Base-by-base conservation (phyloP, 805 yeast genomes). In the Starmerella apis region DNA sequence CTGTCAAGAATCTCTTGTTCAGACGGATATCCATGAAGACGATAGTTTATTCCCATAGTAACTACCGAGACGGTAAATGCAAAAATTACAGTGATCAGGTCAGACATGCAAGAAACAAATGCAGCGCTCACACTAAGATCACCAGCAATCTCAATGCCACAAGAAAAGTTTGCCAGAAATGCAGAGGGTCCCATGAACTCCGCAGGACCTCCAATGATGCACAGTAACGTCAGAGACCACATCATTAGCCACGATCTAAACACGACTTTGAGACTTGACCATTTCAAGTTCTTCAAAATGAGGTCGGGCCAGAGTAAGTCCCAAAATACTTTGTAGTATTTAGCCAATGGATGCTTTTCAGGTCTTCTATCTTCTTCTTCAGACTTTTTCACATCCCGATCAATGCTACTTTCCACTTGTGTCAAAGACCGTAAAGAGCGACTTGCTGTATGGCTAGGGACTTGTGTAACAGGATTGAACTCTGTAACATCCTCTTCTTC, bases 181-280 rank as follows among this genome's bases (percentile, higher is more conserved):
- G 62, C 47, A 1, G 62, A 62, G 1, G 50, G 55, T 4, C 64
- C 65, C 54, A 61, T 55, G 57, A 63, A 63, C 14, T 43, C 38
- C 2, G 43, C 55, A 1, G 60, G 46, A 5, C 47, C 37, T 4
- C 49, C 52, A 24, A 58, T 49, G 14, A 56, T 48, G n/a, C 53
- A 45, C 16, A 63, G 41, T 13, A 62, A 23, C 13, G 57, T 44
- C 5, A 57, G 47, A 2, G 59, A 48, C 62, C 62, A 62, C 50
- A 59, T 49, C 36, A 48, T 54, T 7, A 55, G 28, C 65, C 65
- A 63, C 2, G 65, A 59, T 3, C 65, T 48, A 14, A 56, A 35
- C 1, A 61, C 52, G 7, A 48, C 35, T 24, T 53, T 57, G 19
- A 62, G 43, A 31, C 63, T 59, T 4, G 44, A 27, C 19, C 20